These are phyloP conservation scores for Leishmania arabica DNA, from an alignment of 208 protist genomes.

Conservation along the genomic window DNA sequence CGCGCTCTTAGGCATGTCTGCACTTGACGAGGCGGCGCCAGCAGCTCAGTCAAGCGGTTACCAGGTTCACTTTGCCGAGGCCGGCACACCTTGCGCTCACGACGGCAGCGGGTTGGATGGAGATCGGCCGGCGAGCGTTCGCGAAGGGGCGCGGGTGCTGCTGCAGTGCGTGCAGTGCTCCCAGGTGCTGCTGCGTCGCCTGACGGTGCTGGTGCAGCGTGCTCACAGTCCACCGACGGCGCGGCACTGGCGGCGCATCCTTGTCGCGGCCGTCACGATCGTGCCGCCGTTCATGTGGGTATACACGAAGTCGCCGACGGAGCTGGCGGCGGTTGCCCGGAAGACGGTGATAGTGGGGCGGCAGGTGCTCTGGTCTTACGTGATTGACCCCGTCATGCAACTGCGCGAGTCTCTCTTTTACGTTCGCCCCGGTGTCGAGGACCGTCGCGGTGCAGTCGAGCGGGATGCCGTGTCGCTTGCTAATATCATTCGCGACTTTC, in stretches of 20 bases:
- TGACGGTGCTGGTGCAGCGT: constrained; percentile 33
- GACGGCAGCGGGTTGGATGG: constrained; percentile 1
- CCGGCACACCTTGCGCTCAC: neutral
- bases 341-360: constrained; percentile 14
- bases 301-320: constrained; percentile 32
- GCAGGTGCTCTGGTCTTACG: constrained; percentile 49
- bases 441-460: constrained; percentile 54
- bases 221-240: constrained; percentile 40
- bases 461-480: constrained; percentile 64
- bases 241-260: constrained; percentile 49
- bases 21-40: neutral
- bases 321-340: constrained; percentile 32
- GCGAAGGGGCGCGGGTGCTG: constrained; percentile 41
- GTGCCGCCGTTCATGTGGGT: constrained; percentile 49
- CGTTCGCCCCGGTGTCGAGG: constrained; percentile 64
- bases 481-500: constrained; percentile 82
- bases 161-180: constrained; percentile 35
- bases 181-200: constrained; percentile 20
- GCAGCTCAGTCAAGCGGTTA: neutral
- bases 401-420: constrained; percentile 57
- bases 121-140: constrained; percentile 2
- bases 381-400: constrained; percentile 47
- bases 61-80: constrained; percentile 7
- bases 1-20: neutral
- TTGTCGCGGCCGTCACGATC: constrained; percentile 26